Base-by-base conservation (phyloP, 257 asterid genomes). In the Penstemon eatonii region DNA sequence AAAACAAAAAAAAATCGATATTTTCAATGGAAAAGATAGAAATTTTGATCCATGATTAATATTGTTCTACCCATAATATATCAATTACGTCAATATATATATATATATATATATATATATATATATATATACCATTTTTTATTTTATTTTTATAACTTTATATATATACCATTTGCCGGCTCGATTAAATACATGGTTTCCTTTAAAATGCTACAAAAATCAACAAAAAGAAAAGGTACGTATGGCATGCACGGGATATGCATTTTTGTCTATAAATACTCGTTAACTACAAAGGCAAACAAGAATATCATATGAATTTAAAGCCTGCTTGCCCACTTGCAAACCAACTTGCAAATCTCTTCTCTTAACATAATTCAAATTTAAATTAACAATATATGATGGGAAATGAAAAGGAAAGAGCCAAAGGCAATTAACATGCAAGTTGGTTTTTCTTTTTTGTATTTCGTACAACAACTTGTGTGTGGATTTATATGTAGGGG, bases 241-340 rank as follows among this genome's bases (percentile, higher is more conserved):
- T 25, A 25, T 25, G 33, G 33, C 33, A 25, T 1, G 18, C 43
- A 7, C 45, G 37, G 36, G 37, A 10, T 56, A 40, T 33, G 37
- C 54, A 49, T 39, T 38, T 40, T 9, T 9, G 9, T 15, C 18
- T 60, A 45, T 44, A 39, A 45, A 52, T 58, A 44, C 36, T 52
- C 6, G n/a, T 52, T 53, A 55, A 36, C 7, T 55, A 4, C 33
- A 60, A 7, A 38, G 7, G 6, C 18, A 44, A 49, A 18, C 18
- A 33, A 75, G 69, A 76, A 63, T 56, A 67, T 66, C 18, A n/a
- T 12, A 45, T 44, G 71, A 77, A 66, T 39, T 67, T 67, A 76
- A 64, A 54, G 71, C 81, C 74, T 75, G 15, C 65, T 65, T 75
- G 76, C 47, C 88, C 80, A 83, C 84, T 80, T 81, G 85, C 79